phyloP scores from a whole-genome alignment of 805 yeast species.

The Soucietia sequanensis region DNA sequence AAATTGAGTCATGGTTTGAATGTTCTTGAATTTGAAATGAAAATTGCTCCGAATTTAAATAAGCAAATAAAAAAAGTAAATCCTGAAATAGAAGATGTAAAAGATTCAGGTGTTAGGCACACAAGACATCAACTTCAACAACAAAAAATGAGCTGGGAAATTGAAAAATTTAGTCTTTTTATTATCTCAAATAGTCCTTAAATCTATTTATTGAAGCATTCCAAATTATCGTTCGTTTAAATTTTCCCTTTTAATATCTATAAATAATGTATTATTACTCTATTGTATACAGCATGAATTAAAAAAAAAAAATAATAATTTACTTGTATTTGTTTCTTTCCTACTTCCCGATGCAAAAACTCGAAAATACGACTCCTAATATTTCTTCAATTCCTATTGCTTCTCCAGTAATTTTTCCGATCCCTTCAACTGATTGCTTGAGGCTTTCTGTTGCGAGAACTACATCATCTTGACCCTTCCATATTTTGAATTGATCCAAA shows the following conservation, averaged over 20 bases:
- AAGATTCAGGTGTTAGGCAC: slow-evolving; percentile 37
- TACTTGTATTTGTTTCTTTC: background rate
- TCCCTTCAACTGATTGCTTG: slow-evolving; percentile 73
- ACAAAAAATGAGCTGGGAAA: slow-evolving; percentile 45
- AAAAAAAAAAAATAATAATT: background rate
- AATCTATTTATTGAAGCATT: slow-evolving; percentile 1
- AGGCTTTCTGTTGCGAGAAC: slow-evolving; percentile 80
- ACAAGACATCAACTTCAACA: slow-evolving; percentile 47
- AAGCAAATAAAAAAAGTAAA: slow-evolving; percentile 31
- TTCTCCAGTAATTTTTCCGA: slow-evolving; percentile 90
- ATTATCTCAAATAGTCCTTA: slow-evolving; percentile 28
- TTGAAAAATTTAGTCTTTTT: slow-evolving; percentile 36
- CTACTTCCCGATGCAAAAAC: slow-evolving; percentile 91
- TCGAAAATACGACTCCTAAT: slow-evolving; percentile 85
- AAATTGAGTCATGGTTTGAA: slow-evolving; percentile 42
- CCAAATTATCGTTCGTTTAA: background rate
- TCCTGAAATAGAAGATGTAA: slow-evolving; percentile 23
- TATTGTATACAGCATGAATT: background rate
- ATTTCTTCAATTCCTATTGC: slow-evolving; percentile 88
- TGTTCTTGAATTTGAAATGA: slow-evolving; percentile 38
- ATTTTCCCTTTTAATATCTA: slow-evolving; percentile 1
- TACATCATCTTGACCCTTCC: slow-evolving; percentile 59
- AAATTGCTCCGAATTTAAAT: slow-evolving; percentile 39
- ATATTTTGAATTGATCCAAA: slow-evolving; percentile 57
- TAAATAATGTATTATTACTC: slow-evolving; percentile 3